Base-by-base conservation (phyloP, 129 eudicot species). In the Centrapalus pauciflorus region DNA sequence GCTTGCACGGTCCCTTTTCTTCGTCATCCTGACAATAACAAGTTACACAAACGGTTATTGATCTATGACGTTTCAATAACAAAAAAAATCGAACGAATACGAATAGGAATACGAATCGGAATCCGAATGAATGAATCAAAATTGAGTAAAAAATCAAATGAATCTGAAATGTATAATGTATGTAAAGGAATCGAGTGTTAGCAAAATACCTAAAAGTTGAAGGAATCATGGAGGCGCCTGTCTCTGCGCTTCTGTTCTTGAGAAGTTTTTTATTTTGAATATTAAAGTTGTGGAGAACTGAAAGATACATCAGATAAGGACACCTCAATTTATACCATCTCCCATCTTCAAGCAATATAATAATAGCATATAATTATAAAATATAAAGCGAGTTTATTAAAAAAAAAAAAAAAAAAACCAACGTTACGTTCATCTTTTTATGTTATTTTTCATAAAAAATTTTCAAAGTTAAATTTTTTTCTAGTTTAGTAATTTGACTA, bases 1-100 rank as follows among this genome's bases (percentile, higher is more conserved):
- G 52, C 73, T 73, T 38, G 72, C 35, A 57, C 76, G 72, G 7
- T 61, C 55, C 57, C 82, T 77, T 63, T 79, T 88, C 59, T 74
- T 80, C 81, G 80, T 69, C 78, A 73, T 73, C 27, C 58, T 55
- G 33, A 55, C 49, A 73, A 55, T 56, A 55, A 26, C 30, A 26
- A 54, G 35, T 67, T 41, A 23, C 50, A 37, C 14, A 50, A 52
- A 23, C 13, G 26, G 23, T 19, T 17, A 28, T 10, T 40, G 16
- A 23, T 34, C 35, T 64, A 29, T 43, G 11, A 2, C 26, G 35
- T 12, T 23, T 25, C 21, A 19, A 55, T 66, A 38, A 4, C 54
- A 34, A 55, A 52, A 67, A 23, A 1, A 24, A 67, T 52, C 7
- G 2, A 55, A 1, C 52, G 54, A 24, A 25, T 55, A 20, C 17